These are phyloP conservation scores for Magnolia kwangsiensis DNA, from an alignment of 164 flowering plant species.

Conservation along the genomic window DNA sequence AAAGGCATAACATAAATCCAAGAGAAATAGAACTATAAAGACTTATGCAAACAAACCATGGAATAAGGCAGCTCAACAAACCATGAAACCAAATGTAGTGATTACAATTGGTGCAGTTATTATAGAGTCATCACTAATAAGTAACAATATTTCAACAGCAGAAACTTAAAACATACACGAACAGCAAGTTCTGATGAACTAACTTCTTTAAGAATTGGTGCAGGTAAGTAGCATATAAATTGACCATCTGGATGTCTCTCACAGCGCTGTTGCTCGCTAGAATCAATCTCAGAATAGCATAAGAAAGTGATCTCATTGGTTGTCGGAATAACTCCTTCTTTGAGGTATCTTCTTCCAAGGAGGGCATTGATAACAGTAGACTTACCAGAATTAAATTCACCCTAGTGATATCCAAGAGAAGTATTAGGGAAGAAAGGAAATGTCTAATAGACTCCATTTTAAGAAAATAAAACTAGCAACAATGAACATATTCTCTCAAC, in stretches of 20 bases:
- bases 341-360: conserved; percentile 77
- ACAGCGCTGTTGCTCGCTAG: conserved; percentile 54
- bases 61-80: not conserved
- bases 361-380: conserved; percentile 93
- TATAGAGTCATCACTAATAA: not conserved
- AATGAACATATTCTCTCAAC: not conserved
- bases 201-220: conserved; percentile 81
- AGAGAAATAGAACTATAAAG: not conserved
- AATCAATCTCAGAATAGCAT: conserved; percentile 56
- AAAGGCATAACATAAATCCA: not conserved
- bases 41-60: not conserved
- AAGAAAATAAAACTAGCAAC: not conserved
- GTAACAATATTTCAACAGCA: not conserved
- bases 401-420: conserved; percentile 38
- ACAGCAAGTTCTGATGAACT: conserved; percentile 21
- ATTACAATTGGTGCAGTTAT: not conserved
- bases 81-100: not conserved
- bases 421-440: not conserved
- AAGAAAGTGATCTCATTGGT: conserved; percentile 97
- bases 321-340: conserved; percentile 95
- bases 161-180: not conserved
- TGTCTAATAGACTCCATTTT: not conserved
- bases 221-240: conserved; percentile 75
- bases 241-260: conserved; percentile 95
- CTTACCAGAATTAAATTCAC: conserved; percentile 97